These are phyloP conservation scores for Nemania sp. DNA, from an alignment of 2,329 filamentous ascomycete genomes.

Conservation along the genomic window DNA sequence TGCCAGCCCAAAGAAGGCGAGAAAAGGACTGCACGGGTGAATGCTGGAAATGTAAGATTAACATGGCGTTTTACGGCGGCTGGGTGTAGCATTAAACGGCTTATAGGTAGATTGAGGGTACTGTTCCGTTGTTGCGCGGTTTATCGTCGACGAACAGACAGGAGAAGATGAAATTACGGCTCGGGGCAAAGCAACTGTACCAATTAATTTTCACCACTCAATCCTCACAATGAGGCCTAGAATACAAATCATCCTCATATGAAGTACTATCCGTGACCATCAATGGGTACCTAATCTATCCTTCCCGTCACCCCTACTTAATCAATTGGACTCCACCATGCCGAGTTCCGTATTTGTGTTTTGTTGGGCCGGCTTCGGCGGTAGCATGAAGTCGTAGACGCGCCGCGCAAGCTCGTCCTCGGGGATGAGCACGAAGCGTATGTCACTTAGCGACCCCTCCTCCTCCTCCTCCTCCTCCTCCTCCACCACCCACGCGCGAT, in stretches of 20 bases:
- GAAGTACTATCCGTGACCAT: slow-evolving; percentile 1
- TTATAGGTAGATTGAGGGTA: neutral
- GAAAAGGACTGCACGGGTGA: slow-evolving; percentile 23
- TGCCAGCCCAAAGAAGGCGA: slow-evolving; percentile 8
- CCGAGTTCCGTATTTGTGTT: neutral
- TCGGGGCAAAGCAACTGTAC: slow-evolving; percentile 17
- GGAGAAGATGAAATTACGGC: neutral
- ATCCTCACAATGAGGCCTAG: slow-evolving; percentile 29
- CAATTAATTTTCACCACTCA: slow-evolving; percentile 37
- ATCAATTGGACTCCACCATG: neutral
- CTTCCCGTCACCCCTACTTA: too few relatives aligned
- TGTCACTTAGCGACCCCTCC: too few relatives aligned
- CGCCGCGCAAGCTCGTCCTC: slow-evolving; percentile 48
- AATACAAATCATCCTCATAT: slow-evolving; percentile 24
- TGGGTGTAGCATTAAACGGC: slow-evolving; percentile 13
- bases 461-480: too few relatives aligned
- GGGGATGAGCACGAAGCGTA: slow-evolving; percentile 49
- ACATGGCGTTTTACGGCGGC: slow-evolving; percentile 20
- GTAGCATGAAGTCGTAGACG: slow-evolving; percentile 22
- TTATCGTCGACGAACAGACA: neutral
- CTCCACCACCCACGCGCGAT: too few relatives aligned
- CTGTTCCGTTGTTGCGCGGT: neutral
- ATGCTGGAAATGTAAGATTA: slow-evolving; percentile 15
- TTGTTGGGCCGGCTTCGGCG: slow-evolving; percentile 3
- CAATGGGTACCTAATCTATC: too few relatives aligned